Evolutionary conservation across 192 early-diverging fungal species (phyloP).

Genomic region (Obelidium mucronatum): DNA sequence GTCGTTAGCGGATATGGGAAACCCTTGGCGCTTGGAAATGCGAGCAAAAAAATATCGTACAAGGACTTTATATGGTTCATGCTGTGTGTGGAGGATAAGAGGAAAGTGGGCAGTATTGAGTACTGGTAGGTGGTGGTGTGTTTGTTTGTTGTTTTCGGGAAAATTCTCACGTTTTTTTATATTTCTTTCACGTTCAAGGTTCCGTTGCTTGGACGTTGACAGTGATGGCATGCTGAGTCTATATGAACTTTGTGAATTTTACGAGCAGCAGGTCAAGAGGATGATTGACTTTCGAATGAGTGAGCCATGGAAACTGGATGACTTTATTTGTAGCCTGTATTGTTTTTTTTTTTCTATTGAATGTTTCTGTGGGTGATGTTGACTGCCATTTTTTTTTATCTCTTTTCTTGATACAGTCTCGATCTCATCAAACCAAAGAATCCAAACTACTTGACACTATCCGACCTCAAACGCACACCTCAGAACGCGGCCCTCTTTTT

Average conservation of each 20-base stretch:
- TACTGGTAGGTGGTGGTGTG: slow-evolving; percentile 64
- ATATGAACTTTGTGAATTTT: slow-evolving; percentile 89
- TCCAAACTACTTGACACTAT: slow-evolving; percentile 44
- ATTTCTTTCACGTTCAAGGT: slow-evolving; percentile 43
- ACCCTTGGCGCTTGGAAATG: slow-evolving; percentile 36
- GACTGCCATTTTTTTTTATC: too few species aligned
- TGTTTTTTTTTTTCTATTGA: slow-evolving; percentile 23
- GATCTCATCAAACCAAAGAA: slow-evolving; percentile 60
- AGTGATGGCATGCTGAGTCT: slow-evolving; percentile 84
- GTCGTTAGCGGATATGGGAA: slow-evolving; percentile 77
- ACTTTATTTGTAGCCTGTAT: slow-evolving; percentile 64
- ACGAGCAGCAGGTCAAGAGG: slow-evolving; percentile 79
- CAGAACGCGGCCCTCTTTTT: slow-evolving; percentile 56
- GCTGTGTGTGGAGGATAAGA: slow-evolving; percentile 83
- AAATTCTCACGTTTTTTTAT: not conserved
- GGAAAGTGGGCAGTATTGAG: slow-evolving; percentile 65
- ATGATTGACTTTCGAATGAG: slow-evolving; percentile 58
- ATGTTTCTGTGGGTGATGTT: too few species aligned
- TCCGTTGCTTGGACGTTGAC: slow-evolving; percentile 91
- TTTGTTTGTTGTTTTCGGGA: not conserved
- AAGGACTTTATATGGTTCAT: slow-evolving; percentile 88
- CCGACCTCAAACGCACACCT: slow-evolving; percentile 53
- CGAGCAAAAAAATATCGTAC: slow-evolving; percentile 55
- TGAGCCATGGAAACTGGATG: slow-evolving; percentile 63
- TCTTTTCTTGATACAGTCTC: slow-evolving; percentile 45